Evolutionary conservation across 2,329 filamentous ascomycete genomes (phyloP).

Genomic region (Diplodia scrobiculata): DNA sequence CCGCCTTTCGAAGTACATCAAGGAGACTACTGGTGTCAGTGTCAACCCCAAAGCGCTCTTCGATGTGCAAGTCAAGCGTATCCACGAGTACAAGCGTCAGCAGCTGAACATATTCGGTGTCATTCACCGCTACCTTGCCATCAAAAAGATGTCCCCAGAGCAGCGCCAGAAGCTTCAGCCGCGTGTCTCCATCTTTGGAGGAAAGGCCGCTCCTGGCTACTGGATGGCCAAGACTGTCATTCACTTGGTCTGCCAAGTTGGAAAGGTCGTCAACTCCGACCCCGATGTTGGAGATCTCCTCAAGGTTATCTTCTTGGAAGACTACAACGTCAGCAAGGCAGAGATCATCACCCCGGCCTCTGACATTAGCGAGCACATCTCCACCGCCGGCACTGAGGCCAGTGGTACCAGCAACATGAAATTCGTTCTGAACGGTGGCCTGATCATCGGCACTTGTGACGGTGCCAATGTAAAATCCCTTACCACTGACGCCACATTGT

Average conservation of each 20-base stretch:
- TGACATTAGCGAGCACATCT: slow-evolving; percentile 97
- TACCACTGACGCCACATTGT: not conserved
- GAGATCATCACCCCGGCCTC: slow-evolving; percentile 94
- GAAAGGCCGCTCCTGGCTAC: slow-evolving; percentile 96
- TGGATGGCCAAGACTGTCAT: slow-evolving; percentile 99
- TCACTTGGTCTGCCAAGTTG: slow-evolving; percentile 91
- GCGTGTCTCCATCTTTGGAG: slow-evolving; percentile 93
- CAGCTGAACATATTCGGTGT: slow-evolving; percentile 99
- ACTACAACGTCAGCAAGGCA: slow-evolving; percentile 99
- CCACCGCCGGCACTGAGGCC: slow-evolving; percentile 89
- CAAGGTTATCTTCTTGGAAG: slow-evolving; percentile 95
- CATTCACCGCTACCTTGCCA: slow-evolving; percentile 86
- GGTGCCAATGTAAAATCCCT: slow-evolving; percentile 79
- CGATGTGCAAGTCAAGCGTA: slow-evolving; percentile 97
- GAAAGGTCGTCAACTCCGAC: slow-evolving; percentile 87
- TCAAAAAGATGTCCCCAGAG: slow-evolving; percentile 82
- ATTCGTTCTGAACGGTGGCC: slow-evolving; percentile 93
- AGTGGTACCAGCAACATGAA: slow-evolving; percentile 98
- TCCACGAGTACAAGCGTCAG: slow-evolving; percentile 98
- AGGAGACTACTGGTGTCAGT: slow-evolving; percentile 72
- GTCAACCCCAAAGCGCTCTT: slow-evolving; percentile 90
- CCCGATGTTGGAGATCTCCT: slow-evolving; percentile 87
- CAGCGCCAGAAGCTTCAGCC: slow-evolving; percentile 84
- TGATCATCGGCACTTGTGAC: slow-evolving; percentile 97
- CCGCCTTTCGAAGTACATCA: slow-evolving; percentile 87